Conservation (phyloP, 139 green algal genomes). For the Coccomyxa sp. region DNA sequence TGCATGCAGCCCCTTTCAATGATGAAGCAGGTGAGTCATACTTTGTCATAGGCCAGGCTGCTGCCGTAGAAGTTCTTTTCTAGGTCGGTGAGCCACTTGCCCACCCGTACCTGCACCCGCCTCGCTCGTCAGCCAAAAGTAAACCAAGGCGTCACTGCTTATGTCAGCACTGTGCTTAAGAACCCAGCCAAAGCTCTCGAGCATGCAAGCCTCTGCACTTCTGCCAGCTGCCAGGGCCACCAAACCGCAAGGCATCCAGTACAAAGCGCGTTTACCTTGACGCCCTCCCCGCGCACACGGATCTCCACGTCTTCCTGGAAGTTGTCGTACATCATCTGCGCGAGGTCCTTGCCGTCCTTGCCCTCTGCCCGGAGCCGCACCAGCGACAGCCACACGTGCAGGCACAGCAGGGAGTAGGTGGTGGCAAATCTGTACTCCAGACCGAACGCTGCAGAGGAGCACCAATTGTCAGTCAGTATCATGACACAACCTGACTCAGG, state of each 20-base stretch:
- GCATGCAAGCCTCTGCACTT: slow-evolving; percentile 1
- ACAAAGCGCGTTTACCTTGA: slow-evolving; percentile 34
- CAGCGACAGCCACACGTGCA: slow-evolving; percentile 66
- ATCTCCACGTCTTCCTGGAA: slow-evolving; percentile 58
- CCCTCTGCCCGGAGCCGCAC: slow-evolving; percentile 47
- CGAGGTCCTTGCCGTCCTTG: slow-evolving; percentile 35
- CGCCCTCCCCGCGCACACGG: slow-evolving; percentile 36
- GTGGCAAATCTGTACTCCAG: slow-evolving; percentile 40
- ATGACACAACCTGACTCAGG: too few relatives aligned
- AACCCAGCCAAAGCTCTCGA: not conserved
- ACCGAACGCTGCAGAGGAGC: slow-evolving; percentile 25
- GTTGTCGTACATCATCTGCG: slow-evolving; percentile 54
- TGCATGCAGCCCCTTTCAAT: not conserved
- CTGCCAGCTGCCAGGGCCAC: not conserved
- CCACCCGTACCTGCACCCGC: slow-evolving; percentile 39
- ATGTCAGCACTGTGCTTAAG: not conserved
- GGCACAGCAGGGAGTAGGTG: slow-evolving; percentile 37
- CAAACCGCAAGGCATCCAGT: not conserved
- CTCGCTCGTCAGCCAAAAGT: not conserved
- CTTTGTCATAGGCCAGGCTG: slow-evolving; percentile 51
- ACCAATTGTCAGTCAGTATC: too few relatives aligned
- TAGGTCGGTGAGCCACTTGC: slow-evolving; percentile 50
- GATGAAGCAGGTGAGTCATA: not conserved
- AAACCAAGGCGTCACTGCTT: too few relatives aligned
- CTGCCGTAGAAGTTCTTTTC: slow-evolving; percentile 61